Conservation (phyloP, 2,329 filamentous ascomycete genomes). For the Zasmidium citrigriseum region DNA sequence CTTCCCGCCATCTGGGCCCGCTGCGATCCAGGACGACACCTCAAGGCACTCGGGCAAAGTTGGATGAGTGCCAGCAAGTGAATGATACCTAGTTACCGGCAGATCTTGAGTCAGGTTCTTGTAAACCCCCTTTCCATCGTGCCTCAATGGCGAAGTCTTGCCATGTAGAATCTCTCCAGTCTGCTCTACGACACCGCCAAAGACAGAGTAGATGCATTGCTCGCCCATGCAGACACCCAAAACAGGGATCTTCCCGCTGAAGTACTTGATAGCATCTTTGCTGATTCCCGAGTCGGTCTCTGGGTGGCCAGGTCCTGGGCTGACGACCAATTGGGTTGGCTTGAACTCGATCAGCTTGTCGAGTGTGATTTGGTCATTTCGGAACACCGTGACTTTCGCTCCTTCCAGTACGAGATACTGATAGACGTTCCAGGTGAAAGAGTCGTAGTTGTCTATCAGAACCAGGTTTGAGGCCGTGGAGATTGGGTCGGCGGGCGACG, state of each 20-base stretch:
- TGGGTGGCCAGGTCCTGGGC: conserved; percentile 92
- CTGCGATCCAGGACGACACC: conserved; percentile 84
- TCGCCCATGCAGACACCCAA: conserved; percentile 99
- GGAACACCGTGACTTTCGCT: conserved; percentile 82
- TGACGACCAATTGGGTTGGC: conserved; percentile 91
- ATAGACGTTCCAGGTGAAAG: conserved; percentile 99
- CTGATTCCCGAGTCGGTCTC: conserved; percentile 89
- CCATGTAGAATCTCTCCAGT: conserved; percentile 96
- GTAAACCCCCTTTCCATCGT: conserved; percentile 93
- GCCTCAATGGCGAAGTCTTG: conserved; percentile 87
- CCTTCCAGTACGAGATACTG: conserved; percentile 98
- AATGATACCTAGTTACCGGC: conserved; percentile 93
- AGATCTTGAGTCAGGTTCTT: conserved; percentile 75
- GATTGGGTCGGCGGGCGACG: conserved; percentile 70
- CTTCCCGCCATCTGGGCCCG: conserved; percentile 71
- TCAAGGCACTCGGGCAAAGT: conserved; percentile 85
- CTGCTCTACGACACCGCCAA: conserved; percentile 86
- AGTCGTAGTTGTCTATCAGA: conserved; percentile 98
- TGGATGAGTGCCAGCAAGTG: conserved; percentile 85
- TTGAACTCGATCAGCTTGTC: conserved; percentile 80
- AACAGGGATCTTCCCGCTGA: conserved; percentile 90
- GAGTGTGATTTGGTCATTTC: conserved; percentile 88
- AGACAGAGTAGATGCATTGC: conserved; percentile 96
- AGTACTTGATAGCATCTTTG: conserved; percentile 85
- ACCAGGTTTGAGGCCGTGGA: conserved; percentile 85